Base-by-base conservation (phyloP, 306 rosid genomes). In the Astragalus membranaceus region DNA sequence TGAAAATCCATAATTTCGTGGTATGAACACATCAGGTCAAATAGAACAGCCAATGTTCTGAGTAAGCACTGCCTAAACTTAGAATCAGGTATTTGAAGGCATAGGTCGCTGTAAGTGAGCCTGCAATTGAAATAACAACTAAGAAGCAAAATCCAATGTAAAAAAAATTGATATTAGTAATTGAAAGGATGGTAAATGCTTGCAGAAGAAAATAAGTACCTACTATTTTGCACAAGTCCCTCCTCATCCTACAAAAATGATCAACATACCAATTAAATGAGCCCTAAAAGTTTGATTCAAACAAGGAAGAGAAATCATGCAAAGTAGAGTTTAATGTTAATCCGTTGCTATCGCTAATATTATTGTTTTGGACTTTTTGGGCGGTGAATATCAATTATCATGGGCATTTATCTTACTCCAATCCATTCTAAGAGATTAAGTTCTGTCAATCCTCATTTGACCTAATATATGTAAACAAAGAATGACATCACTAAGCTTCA, bases 81-180 rank as follows among this genome's bases (percentile, higher is more conserved):
- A 48, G 97, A 74, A 69, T 95, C 97, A 13, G 99, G 96, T 76
- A 91, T 95, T 73, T 74, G 89, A 72, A 80, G 88, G 89, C 99
- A 95, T 61, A 95, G 85, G 69, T 95, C 99, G 62, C 99, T 95
- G 92, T 95, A 95, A 51, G 97, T 91, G 83, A 91, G 87, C 88
- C 99, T 94, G 96, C 37, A 68, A 86, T 57, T 44, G 78, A 66
- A 52, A 52, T 26, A 75, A 77, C 48, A 62, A 81, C 76, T 55
- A 78, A 70, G 75, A 67, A 63, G 76, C 61, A 69, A 69, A 48
- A 75, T 69, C 54, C 32, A 56, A 78, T 41, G 49, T 52, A 69
- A 50, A 72, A 58, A 58, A 44, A 13, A 65, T 37, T 59, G 11
- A 14, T 29, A 46, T 9, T 16, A 30, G 64, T 47, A 52, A 66